Conservation (phyloP, 1,284 basidiomycete species). For the Serendipita sp. region DNA sequence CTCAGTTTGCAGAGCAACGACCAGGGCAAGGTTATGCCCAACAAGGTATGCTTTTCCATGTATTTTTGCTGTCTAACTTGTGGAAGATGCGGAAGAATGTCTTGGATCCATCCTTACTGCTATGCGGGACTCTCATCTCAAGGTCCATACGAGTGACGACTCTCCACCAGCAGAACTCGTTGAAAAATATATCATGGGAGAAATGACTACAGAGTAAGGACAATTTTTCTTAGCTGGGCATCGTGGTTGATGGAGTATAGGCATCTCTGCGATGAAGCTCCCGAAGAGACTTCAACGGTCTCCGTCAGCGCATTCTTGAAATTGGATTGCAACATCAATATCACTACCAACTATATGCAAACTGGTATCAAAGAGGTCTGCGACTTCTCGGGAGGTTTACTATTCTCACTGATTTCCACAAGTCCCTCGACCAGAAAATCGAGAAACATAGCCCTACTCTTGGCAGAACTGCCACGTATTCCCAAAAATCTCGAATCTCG, state of each 20-base stretch:
- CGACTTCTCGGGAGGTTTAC: neutral
- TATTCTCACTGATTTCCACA: neutral
- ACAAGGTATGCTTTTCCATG: conserved; percentile 43
- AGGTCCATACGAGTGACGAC: conserved; percentile 20
- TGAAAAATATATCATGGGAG: conserved; percentile 73
- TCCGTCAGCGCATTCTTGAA: conserved; percentile 69
- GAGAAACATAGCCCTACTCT: conserved; percentile 76
- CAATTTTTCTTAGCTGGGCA: conserved; percentile 5
- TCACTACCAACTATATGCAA: conserved; percentile 78
- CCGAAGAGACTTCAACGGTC: conserved; percentile 58
- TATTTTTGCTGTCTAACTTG: conserved; percentile 1
- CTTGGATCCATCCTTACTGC: conserved; percentile 77
- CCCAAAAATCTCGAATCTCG: conserved; percentile 69
- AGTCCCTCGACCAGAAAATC: conserved; percentile 76
- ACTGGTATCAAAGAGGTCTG: conserved; percentile 64
- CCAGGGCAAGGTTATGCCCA: conserved; percentile 59
- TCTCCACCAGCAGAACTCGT: conserved; percentile 40
- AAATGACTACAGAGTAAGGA: conserved; percentile 69
- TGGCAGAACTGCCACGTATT: conserved; percentile 70
- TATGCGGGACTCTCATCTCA: conserved; percentile 48
- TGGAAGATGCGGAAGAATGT: conserved; percentile 86
- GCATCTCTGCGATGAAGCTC: conserved; percentile 64
- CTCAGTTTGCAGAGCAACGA: conserved; percentile 79
- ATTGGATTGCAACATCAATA: conserved; percentile 84
- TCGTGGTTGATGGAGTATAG: conserved; percentile 26